Evolutionary conservation across 225 moss, liverwort and hornwort species (phyloP).

Genomic region (Ulota crispa): DNA sequence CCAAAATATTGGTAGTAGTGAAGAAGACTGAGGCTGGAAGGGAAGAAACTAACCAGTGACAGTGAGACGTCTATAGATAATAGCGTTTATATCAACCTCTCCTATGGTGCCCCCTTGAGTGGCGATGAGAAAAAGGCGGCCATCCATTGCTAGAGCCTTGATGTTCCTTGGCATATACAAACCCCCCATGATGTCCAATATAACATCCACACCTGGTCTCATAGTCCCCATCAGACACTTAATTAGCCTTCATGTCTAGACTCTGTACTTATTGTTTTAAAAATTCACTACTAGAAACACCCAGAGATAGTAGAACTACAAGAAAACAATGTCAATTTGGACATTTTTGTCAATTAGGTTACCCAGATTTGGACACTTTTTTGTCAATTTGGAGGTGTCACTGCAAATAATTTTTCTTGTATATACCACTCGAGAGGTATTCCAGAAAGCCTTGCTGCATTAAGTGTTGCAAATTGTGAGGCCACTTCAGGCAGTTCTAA

Average conservation of each 20-base stretch:
- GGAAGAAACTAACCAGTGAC: slow-evolving; percentile 45
- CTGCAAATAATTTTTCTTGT: no score
- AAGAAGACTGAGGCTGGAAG: neutral
- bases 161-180: slow-evolving; percentile 66
- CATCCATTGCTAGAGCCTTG: slow-evolving; percentile 63
- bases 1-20: neutral
- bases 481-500: neutral
- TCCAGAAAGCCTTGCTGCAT: neutral
- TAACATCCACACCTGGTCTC: slow-evolving; percentile 69
- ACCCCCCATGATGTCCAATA: slow-evolving; percentile 77
- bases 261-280: neutral
- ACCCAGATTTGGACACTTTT: no score
- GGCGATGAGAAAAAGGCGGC: slow-evolving; percentile 66
- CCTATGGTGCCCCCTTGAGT: slow-evolving; percentile 57
- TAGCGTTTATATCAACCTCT: slow-evolving; percentile 46
- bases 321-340: no score
- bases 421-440: neutral
- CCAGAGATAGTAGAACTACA: neutral
- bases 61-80: slow-evolving; percentile 60
- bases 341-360: no score
- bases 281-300: neutral
- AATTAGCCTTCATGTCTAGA: neutral
- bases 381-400: no score
- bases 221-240: neutral
- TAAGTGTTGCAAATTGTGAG: neutral